Evolutionary conservation across 768 basidiomycete species (phyloP), one percentile per base, ranked within the genome.

Genomic region (Macrolepiota dolichaula): DNA sequence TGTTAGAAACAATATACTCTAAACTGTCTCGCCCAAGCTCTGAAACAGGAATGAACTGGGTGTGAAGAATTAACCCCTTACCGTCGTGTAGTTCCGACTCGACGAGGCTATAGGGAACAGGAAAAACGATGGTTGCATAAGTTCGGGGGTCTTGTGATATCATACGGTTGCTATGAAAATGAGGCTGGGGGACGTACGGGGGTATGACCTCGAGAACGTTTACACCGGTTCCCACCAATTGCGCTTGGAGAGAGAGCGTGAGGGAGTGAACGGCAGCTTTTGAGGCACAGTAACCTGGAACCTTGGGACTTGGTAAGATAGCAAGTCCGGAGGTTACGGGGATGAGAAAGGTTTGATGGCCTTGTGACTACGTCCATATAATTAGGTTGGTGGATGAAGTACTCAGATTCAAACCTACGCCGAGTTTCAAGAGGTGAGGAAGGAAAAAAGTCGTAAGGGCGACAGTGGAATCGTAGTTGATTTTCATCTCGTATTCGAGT

Each of bases 1-100:
- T 63, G 2, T 35, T 32, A 29, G 35, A 32, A n/a, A 29, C 32
- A 15, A 12, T 25, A 54, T 63, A 4, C 19, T 32, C 9, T 11
- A 24, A 50, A 40, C 53, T 19, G 19, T 7, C 42, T 19, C 42
- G 17, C 17, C 4, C 17, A 15, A 7, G 42, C 17, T 15, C 17
- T 44, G 19, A 35, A 22, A 29, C 17, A 29, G 29, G 42, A 53
- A 37, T 29, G 46, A 62, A 24, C 29, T 32, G 29, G 29, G 29
- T 7, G 29, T 7, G 38, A n/a, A 25, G 29, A 10, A 25, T n/a
- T 19, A 40, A 59, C 29, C 27, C 66, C 79, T 64, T 64, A 83
- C 84, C 75, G 63, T 85, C 84, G 65, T 87, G 85, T 32, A 86
- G 72, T 65, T 86, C 85, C 2, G 84, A 85, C 70, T 86, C 85